phyloP scores from a whole-genome alignment of 2,329 filamentous ascomycete species.

The Botrytis byssoidea region DNA sequence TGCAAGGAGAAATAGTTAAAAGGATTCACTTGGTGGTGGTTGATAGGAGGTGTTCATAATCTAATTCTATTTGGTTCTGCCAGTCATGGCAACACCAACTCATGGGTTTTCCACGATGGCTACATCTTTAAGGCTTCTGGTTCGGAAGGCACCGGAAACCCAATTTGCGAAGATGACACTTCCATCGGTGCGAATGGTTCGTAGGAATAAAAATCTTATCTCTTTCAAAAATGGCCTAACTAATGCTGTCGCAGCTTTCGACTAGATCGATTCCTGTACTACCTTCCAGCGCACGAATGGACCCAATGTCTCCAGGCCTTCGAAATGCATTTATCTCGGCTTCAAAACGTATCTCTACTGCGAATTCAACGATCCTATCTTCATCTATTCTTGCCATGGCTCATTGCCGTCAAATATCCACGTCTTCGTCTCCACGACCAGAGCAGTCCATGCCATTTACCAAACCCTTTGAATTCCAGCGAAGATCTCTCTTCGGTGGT shows the following conservation, averaged over 20 bases:
- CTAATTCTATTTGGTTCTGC: slow-evolving; percentile 17
- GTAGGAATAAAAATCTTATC: background rate
- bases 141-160: slow-evolving; percentile 2
- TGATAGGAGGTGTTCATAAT: slow-evolving; percentile 18
- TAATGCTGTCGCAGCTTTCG: slow-evolving; percentile 15
- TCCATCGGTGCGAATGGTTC: slow-evolving; percentile 12
- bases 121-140: slow-evolving; percentile 10
- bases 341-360: slow-evolving; percentile 23
- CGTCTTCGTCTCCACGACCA: slow-evolving; percentile 26
- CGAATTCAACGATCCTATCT: slow-evolving; percentile 29
- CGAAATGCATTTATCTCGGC: background rate
- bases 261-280: slow-evolving; percentile 22
- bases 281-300: slow-evolving; percentile 23
- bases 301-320: background rate
- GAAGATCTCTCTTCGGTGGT: slow-evolving; percentile 33
- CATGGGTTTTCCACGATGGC: slow-evolving; percentile 15
- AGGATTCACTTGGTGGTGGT: slow-evolving; percentile 14
- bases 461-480: slow-evolving; percentile 24
- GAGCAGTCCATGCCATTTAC: slow-evolving; percentile 23
- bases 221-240: background rate
- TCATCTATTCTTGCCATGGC: slow-evolving; percentile 20
- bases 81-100: slow-evolving; percentile 19
- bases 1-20: background rate
- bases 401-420: slow-evolving; percentile 32
- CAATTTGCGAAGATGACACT: slow-evolving; percentile 6